Conservation (phyloP, 192 early-diverging fungal species). For the Umbelopsis ramanniana region DNA sequence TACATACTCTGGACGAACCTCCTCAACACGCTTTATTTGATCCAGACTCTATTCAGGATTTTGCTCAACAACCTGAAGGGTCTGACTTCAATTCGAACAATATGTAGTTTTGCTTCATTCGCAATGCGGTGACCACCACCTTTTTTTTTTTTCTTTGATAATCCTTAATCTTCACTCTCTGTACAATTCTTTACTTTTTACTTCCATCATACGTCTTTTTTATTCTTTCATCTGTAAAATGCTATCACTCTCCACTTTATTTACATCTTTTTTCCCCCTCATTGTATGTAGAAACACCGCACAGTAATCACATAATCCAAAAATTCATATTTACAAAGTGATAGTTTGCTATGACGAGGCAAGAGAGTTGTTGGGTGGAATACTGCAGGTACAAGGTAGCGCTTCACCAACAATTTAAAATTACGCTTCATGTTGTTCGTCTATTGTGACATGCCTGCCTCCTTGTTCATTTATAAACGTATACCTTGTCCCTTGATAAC, state of each 20-base stretch:
- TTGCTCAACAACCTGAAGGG: not conserved
- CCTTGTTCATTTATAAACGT: no score
- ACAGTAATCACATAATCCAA: slow-evolving; percentile 10
- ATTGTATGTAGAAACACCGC: slow-evolving; percentile 11
- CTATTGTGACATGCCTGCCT: no score
- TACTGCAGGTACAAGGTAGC: no score
- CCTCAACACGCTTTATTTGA: not conserved
- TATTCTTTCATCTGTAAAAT: slow-evolving; percentile 18
- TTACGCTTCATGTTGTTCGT: no score
- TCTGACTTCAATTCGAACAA: not conserved
- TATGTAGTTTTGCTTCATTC: no score
- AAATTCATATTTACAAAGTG: not conserved
- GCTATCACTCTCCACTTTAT: not conserved
- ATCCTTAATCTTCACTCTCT: not conserved
- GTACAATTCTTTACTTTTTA: not conserved
- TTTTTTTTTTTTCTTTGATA: not conserved
- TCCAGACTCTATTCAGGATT: not conserved
- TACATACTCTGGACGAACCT: not conserved
- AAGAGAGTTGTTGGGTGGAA: no score
- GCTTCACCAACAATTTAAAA: no score
- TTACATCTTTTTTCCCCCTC: not conserved
- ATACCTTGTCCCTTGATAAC: no score
- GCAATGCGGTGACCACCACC: no score
- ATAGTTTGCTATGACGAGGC: no score
- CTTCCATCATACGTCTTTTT: not conserved